Conservation (phyloP, 306 rosid species). For the Trichosanthes cucumerina region DNA sequence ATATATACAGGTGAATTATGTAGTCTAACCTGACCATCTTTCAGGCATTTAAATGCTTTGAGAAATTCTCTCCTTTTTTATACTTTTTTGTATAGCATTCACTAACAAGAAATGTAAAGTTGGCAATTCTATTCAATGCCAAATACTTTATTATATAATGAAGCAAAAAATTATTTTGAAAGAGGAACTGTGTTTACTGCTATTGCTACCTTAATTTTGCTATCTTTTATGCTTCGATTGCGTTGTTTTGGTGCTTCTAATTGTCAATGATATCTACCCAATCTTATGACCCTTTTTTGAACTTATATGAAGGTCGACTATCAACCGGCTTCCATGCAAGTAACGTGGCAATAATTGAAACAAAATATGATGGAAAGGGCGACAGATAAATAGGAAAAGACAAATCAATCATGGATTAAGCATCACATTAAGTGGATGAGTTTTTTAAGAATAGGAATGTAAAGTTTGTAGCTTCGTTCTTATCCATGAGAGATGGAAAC, state of each 20-base stretch:
- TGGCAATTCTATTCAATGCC: background rate
- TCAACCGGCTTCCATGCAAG: background rate
- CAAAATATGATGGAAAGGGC: background rate
- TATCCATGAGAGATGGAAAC: background rate
- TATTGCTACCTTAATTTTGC: background rate
- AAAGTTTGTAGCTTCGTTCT: background rate
- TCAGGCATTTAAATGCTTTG: background rate
- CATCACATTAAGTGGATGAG: background rate
- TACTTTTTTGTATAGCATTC: background rate
- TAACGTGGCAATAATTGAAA: background rate
- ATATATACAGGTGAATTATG: constrained; percentile 1
- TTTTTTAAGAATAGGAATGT: background rate
- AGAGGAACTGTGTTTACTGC: background rate
- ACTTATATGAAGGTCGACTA: background rate
- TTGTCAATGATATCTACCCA: background rate
- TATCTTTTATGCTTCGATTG: background rate
- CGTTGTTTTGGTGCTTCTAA: background rate
- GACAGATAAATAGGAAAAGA: background rate
- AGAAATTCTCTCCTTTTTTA: background rate
- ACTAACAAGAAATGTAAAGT: constrained; percentile 1
- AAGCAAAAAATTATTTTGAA: background rate
- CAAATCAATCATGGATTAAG: background rate
- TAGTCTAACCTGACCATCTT: constrained; percentile 3
- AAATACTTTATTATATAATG: background rate
- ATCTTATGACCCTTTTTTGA: background rate